A percentile compares a stretch with the other conserved stretches of the same genome.
phyloP scores from a whole-genome alignment of 1,284 basidiomycete species.

The Leccinum laetum region DNA sequence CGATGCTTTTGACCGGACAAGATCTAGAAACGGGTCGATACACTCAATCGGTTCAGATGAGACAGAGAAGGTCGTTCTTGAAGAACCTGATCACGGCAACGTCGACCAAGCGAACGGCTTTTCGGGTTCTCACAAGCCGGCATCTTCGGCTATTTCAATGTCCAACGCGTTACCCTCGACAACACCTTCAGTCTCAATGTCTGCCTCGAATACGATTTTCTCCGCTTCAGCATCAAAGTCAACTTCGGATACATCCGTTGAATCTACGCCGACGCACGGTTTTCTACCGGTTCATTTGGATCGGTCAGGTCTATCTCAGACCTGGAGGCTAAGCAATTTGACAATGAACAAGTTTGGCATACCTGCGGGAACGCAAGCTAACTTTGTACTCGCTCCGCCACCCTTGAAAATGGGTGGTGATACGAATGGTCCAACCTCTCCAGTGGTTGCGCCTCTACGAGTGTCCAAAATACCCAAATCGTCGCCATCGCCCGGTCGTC shows the following conservation, averaged over 20 bases:
- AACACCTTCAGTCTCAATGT: not conserved
- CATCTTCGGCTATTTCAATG: conserved; percentile 6
- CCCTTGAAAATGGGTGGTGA: conserved; percentile 21
- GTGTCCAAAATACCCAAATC: conserved; percentile 26
- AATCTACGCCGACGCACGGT: conserved; percentile 15
- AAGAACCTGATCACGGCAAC: conserved; percentile 12
- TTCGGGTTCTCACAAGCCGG: not conserved
- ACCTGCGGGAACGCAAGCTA: conserved; percentile 2
- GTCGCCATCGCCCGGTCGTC: conserved; percentile 18
- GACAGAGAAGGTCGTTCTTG: conserved; percentile 21
- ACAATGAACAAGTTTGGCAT: conserved; percentile 12
- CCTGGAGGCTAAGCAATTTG: conserved; percentile 22
- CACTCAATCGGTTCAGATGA: conserved; percentile 14
- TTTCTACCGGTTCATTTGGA: conserved; percentile 17
- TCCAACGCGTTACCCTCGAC: conserved; percentile 4
- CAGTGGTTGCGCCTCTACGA: conserved; percentile 25
- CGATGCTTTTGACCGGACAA: conserved; percentile 3
- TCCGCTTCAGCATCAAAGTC: conserved; percentile 14
- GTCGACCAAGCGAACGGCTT: conserved; percentile 4
- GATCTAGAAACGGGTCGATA: conserved; percentile 18
- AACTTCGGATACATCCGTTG: conserved; percentile 15
- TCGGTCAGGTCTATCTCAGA: conserved; percentile 27
- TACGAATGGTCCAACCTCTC: conserved; percentile 2
- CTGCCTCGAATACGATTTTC: conserved; percentile 4
- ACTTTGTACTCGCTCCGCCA: conserved; percentile 25